These are phyloP conservation scores for Podila minutissima DNA, from an alignment of 192 early-diverging fungal genomes.

Conservation along the genomic window DNA sequence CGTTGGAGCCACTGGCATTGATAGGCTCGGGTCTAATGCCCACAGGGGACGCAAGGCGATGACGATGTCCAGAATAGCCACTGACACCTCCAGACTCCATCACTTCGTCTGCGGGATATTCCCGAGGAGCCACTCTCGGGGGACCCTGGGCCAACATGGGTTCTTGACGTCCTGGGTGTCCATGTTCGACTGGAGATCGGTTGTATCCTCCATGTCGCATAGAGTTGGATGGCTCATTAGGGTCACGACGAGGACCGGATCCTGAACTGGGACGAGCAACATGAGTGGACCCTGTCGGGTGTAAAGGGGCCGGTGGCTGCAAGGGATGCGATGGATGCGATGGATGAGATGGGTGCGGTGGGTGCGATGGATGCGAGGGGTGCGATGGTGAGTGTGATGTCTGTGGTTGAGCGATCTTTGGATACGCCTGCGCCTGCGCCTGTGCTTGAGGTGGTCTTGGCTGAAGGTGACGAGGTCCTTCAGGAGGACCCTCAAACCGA, in stretches of 20 bases:
- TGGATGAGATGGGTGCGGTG: background rate
- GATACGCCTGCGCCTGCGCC: background rate
- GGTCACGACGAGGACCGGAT: background rate
- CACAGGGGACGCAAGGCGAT: slow-evolving; percentile 27
- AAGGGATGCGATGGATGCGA: slow-evolving; percentile 5
- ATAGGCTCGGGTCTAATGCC: slow-evolving; percentile 29
- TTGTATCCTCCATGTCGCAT: slow-evolving; percentile 1
- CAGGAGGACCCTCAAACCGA: slow-evolving; percentile 1
- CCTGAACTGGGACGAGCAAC: background rate
- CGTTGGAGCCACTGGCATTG: slow-evolving; percentile 7
- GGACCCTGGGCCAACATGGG: background rate
- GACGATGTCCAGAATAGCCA: slow-evolving; percentile 23
- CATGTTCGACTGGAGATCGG: background rate
- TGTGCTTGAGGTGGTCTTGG: background rate
- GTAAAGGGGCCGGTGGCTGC: background rate
- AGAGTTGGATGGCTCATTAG: background rate
- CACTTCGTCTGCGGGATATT: slow-evolving; percentile 39
- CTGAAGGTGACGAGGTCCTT: background rate
- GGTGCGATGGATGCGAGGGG: background rate
- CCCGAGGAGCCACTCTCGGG: background rate
- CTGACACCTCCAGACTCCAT: slow-evolving; percentile 43
- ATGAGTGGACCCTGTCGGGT: background rate
- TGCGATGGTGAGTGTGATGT: background rate
- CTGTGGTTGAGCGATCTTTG: background rate
- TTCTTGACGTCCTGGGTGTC: slow-evolving; percentile 16